These are phyloP conservation scores for Gillenia trifoliata DNA, from an alignment of 306 rosid genomes.

Conservation along the genomic window DNA sequence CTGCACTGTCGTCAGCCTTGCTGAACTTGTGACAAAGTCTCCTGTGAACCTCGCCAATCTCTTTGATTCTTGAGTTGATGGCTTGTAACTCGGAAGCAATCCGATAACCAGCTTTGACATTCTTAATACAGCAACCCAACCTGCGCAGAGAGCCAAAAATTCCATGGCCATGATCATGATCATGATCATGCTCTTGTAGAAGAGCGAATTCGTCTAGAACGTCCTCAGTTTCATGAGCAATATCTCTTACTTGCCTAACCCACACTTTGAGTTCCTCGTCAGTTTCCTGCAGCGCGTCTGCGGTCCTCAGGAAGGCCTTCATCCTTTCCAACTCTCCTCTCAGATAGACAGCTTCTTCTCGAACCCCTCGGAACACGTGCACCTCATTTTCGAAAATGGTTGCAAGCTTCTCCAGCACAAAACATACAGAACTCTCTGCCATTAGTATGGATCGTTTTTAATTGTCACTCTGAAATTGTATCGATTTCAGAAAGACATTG, in stretches of 20 bases:
- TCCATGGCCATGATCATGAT: slow-evolving; percentile 19
- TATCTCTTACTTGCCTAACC: slow-evolving; percentile 36
- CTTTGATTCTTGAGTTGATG: slow-evolving; percentile 24
- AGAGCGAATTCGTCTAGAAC: slow-evolving; percentile 28
- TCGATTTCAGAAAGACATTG: background rate
- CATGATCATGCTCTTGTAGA: slow-evolving; percentile 17
- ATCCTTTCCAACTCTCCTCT: slow-evolving; percentile 26
- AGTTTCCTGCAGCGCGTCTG: slow-evolving; percentile 28
- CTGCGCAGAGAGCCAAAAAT: slow-evolving; percentile 13
- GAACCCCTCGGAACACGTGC: slow-evolving; percentile 36
- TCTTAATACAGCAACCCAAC: slow-evolving; percentile 27
- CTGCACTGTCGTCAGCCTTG: slow-evolving; percentile 18
- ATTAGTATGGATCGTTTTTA: slow-evolving; percentile 9
- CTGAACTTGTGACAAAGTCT: slow-evolving; percentile 25
- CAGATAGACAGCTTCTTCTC: slow-evolving; percentile 25
- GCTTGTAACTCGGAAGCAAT: slow-evolving; percentile 19
- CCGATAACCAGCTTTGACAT: slow-evolving; percentile 23
- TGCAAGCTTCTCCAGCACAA: slow-evolving; percentile 38
- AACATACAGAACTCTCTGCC: slow-evolving; percentile 52
- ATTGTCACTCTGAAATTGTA: slow-evolving; percentile 1
- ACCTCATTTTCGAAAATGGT: slow-evolving; percentile 43
- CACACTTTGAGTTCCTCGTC: slow-evolving; percentile 32
- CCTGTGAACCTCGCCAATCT: slow-evolving; percentile 14
- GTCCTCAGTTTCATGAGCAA: slow-evolving; percentile 38
- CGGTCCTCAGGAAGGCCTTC: slow-evolving; percentile 31